Conservation (phyloP, 208 protist species). For the Angomonas ambiguus region DNA sequence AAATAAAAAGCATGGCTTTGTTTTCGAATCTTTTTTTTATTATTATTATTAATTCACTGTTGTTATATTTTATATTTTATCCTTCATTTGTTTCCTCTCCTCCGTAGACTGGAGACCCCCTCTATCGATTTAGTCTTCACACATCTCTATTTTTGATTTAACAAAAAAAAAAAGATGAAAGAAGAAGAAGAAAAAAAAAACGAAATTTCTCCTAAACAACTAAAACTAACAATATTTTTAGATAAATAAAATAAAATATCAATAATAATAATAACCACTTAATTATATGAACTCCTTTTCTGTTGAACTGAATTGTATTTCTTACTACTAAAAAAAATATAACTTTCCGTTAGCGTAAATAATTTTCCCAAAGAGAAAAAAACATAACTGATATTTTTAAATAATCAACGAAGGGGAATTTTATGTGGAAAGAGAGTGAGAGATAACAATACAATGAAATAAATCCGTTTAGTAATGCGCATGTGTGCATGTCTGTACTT, state of each 20-base stretch:
- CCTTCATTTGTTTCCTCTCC: too few relatives aligned
- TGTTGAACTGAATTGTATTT: too few relatives aligned
- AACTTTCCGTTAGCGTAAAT: not conserved
- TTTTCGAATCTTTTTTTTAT: not conserved
- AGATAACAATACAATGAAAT: too few relatives aligned
- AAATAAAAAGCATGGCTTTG: constrained; percentile 1
- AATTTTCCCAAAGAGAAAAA: not conserved
- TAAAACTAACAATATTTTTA: too few relatives aligned
- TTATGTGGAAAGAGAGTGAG: too few relatives aligned
- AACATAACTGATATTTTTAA: not conserved
- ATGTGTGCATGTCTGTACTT: too few relatives aligned
- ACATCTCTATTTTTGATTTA: not conserved
- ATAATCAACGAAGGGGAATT: too few relatives aligned
- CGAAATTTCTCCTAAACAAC: too few relatives aligned
- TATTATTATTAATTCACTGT: not conserved
- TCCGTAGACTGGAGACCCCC: too few relatives aligned
- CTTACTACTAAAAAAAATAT: too few relatives aligned
- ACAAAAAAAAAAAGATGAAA: not conserved
- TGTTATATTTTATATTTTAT: not conserved
- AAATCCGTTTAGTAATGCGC: too few relatives aligned
- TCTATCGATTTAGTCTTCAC: not conserved
- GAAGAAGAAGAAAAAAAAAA: not conserved
- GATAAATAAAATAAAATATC: not conserved
- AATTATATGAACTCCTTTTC: too few relatives aligned
- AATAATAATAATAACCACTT: not conserved